Evolutionary conservation across 805 yeast genomes (phyloP).

Genomic region (Nakazawaea peltata): DNA sequence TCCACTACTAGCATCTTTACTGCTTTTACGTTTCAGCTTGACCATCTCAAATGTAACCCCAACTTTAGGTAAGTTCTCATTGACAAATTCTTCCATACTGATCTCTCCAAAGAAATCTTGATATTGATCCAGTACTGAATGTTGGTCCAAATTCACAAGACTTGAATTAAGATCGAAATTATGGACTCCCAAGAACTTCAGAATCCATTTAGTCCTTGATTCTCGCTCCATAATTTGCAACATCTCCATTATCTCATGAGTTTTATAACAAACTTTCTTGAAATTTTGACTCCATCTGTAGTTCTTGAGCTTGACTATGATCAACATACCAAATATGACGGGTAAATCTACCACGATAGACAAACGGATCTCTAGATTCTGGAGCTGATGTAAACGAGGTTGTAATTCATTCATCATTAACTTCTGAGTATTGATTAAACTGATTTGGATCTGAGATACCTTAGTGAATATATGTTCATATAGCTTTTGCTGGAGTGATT

Average conservation of each 20-base stretch:
- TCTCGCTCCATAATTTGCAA: conserved; percentile 48
- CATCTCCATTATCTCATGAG: conserved; percentile 51
- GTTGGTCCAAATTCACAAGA: conserved; percentile 3
- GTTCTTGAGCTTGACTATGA: conserved; percentile 55
- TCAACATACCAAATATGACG: conserved; percentile 57
- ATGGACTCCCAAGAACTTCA: conserved; percentile 41
- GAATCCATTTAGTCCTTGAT: conserved; percentile 53
- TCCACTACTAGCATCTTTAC: conserved; percentile 17
- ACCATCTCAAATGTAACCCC: conserved; percentile 1
- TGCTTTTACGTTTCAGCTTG: conserved; percentile 12
- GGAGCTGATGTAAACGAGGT: conserved; percentile 21
- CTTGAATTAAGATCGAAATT: conserved; percentile 6
- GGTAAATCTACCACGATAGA: conserved; percentile 57
- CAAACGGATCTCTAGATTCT: conserved; percentile 21
- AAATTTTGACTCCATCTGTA: conserved; percentile 40
- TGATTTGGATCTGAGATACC: conserved; percentile 29
- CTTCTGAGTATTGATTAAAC: conserved; percentile 24
- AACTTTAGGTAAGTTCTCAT: conserved; percentile 14
- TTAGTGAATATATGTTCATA: conserved; percentile 24
- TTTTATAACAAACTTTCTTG: conserved; percentile 28
- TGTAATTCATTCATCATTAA: conserved; percentile 23
- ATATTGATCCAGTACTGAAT: conserved; percentile 1
- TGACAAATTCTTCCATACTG: conserved; percentile 16
- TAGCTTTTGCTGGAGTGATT: conserved; percentile 23
- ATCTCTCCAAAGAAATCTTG: conserved; percentile 26